These are phyloP conservation scores for Parsonsia alboflavescens DNA, from an alignment of 257 asterid genomes.

Conservation along the genomic window DNA sequence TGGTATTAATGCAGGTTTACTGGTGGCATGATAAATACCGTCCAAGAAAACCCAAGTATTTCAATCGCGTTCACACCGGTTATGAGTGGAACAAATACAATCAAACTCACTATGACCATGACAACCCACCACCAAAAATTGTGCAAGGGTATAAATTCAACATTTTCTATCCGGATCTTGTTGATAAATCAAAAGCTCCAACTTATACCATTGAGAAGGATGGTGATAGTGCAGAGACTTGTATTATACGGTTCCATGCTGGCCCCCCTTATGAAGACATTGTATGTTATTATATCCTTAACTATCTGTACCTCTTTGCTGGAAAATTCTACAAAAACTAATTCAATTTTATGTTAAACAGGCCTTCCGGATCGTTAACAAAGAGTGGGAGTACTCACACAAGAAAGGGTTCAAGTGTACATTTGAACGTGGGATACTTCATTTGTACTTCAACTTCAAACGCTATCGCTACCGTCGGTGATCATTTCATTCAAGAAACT, in stretches of 20 bases:
- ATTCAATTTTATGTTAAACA: constrained; percentile 12
- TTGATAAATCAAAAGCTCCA: constrained; percentile 72
- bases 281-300: constrained; percentile 18
- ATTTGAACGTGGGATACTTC: constrained; percentile 75
- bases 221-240: constrained; percentile 72
- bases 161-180: constrained; percentile 81
- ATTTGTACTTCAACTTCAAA: constrained; percentile 78
- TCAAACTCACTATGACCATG: constrained; percentile 81
- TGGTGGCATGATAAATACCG: constrained; percentile 95
- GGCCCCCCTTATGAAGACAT: constrained; percentile 93
- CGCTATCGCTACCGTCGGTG: constrained; percentile 79
- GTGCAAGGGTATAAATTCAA: constrained; percentile 92
- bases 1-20: constrained; percentile 51
- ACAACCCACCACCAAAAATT: constrained; percentile 81
- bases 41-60: constrained; percentile 79
- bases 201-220: constrained; percentile 66
- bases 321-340: neutral
- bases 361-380: constrained; percentile 77
- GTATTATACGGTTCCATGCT: constrained; percentile 74
- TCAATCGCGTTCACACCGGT: constrained; percentile 85
- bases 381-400: constrained; percentile 85
- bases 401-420: constrained; percentile 83
- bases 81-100: constrained; percentile 88
- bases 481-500: constrained; percentile 5
- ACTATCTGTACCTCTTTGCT: neutral